A percentile compares a stretch with the other conserved stretches of the same genome.
Conservation (phyloP, 2,329 filamentous ascomycete genomes). For the Penicillium palitans region DNA sequence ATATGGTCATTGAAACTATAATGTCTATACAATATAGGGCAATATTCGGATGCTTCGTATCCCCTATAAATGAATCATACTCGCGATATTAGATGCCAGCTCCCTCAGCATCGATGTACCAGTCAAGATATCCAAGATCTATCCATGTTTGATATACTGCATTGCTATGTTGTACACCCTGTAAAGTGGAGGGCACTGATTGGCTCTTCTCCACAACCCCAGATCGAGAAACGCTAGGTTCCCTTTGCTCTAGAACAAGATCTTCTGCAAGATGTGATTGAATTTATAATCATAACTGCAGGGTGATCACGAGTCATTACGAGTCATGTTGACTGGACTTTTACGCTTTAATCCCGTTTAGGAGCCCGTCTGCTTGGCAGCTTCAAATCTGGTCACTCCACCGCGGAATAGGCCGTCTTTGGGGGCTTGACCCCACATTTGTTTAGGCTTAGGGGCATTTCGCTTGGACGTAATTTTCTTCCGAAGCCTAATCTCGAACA, state of each 20-base stretch:
- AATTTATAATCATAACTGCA: not conserved
- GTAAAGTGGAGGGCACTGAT: conserved; percentile 1
- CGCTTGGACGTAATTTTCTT: not conserved
- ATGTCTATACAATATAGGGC: not conserved
- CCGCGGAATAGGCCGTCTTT: conserved; percentile 11
- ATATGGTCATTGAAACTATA: not conserved
- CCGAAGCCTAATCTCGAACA: not conserved
- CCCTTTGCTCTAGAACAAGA: conserved; percentile 3
- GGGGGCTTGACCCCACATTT: conserved; percentile 1
- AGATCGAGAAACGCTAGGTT: not conserved
- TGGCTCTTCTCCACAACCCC: conserved; percentile 1
- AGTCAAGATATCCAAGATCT: not conserved
- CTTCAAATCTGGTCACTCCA: conserved; percentile 8
- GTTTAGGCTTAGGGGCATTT: not conserved
- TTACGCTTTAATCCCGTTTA: conserved; percentile 5
- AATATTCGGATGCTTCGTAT: not conserved
- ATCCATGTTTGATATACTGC: not conserved
- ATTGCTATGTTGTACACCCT: not conserved
- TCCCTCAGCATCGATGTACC: too few relatives aligned
- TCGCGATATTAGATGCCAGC: not conserved
- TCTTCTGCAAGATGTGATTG: not conserved
- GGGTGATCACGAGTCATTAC: not conserved
- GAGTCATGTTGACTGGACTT: not conserved
- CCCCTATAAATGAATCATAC: not conserved
- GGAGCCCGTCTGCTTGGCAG: conserved; percentile 10